Percentiles rank a stretch among this genome's conserved stretches.
Conservation (phyloP, 2,329 filamentous ascomycete species). For the Dactylonectria estremocensis region DNA sequence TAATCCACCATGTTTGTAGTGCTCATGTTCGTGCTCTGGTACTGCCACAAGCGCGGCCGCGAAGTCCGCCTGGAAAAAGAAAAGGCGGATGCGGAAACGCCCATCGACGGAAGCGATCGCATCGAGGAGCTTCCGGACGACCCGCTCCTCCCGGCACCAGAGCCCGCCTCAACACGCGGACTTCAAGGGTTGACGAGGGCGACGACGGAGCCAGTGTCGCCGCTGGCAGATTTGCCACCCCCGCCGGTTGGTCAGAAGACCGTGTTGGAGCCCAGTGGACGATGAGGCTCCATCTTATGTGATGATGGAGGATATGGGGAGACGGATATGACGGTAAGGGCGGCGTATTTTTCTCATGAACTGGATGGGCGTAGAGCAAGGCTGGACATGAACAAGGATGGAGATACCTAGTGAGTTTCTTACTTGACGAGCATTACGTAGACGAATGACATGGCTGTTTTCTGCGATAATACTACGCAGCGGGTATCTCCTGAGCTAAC, state of each 20-base stretch:
- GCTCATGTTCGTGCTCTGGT: conserved; percentile 95
- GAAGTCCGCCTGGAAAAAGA: conserved; percentile 84
- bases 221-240: conserved; percentile 32
- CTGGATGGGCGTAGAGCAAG: conserved; percentile 25
- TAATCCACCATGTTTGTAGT: conserved; percentile 63
- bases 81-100: conserved; percentile 54
- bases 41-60: conserved; percentile 94
- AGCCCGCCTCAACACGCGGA: conserved; percentile 31
- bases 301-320: background rate
- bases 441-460: conserved; percentile 26
- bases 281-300: conserved; percentile 22
- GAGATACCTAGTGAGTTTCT: conserved; percentile 22
- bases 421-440: conserved; percentile 28
- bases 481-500: conserved; percentile 48
- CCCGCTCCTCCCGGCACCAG: conserved; percentile 57
- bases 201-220: conserved; percentile 4
- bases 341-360: conserved; percentile 22
- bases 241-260: conserved; percentile 27
- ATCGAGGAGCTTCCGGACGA: conserved; percentile 68
- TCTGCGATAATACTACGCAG: conserved; percentile 28
- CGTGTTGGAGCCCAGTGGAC: conserved; percentile 24
- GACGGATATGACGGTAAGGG: conserved; percentile 28
- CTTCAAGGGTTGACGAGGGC: background rate
- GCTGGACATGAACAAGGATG: conserved; percentile 23
- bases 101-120: conserved; percentile 57